Evolutionary conservation across 257 asterid species (phyloP), one percentile per base, ranked within the genome.

Genomic region (Primulina huaijiensis): DNA sequence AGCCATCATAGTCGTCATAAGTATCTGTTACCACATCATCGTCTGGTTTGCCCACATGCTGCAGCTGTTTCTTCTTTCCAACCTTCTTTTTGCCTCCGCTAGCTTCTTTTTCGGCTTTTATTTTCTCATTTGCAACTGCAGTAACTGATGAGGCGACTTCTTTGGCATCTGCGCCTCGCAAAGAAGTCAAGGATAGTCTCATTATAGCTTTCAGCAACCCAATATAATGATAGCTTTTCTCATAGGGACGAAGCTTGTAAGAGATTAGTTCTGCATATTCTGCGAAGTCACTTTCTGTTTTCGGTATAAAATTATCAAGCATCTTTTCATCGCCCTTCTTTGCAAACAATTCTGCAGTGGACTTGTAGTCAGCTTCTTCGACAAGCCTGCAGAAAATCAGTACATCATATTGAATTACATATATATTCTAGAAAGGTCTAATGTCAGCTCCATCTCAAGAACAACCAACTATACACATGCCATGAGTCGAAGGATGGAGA

Each of bases 111-210:
- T 92, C 98, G 1, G 91, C 92, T 76, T 89, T 92, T 59, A 94
- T 88, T 81, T 94, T 94, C 77, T 94, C 99, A 69, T 92, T 92
- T 66, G 98, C 99, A 63, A 94, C 84, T 64, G 99, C 99, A 64
- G 98, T 82, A 64, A 94, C 78, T 3, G 98, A 85, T 61, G 99
- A 91, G 20, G 95, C 93, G 31, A 94, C 77, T 30, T 95, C 99
- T 80, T 92, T 92, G 72, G 89, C 96, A 82, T 89, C 99, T 30
- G 90, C 81, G 0, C 96, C 99, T 82, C 87, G 92, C 87, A 89
- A 76, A 12, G 90, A 21, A 59, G 94, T 76, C 89, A 87, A 65
- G n/a, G 98, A 88, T 75, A 89, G 69, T 85, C 99, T 85, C 96
- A 95, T 91, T 40, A 92, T 89, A 62, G 87, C 79, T 82, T 92